Evolutionary conservation across 257 asterid genomes (phyloP).

Genomic region (Salvia miltiorrhiza): DNA sequence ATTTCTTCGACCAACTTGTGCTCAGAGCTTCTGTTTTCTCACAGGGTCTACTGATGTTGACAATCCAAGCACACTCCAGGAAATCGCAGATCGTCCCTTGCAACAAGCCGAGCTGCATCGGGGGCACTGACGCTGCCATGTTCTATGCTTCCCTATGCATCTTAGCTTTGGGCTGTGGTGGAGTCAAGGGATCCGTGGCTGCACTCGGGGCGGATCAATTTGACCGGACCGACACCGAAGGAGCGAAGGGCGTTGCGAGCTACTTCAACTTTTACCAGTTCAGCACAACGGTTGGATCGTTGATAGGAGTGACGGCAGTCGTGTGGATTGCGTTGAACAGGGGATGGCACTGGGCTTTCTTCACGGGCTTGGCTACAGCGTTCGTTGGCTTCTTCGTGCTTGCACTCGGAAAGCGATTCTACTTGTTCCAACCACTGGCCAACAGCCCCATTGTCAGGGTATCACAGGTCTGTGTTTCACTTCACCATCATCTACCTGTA

Average conservation of each 20-base stretch:
- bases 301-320: constrained; percentile 53
- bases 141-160: constrained; percentile 40
- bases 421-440: constrained; percentile 35
- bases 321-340: constrained; percentile 54
- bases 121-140: constrained; percentile 38
- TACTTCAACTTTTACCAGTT: constrained; percentile 54
- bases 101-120: constrained; percentile 27
- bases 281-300: constrained; percentile 47
- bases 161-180: constrained; percentile 51
- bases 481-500: not conserved
- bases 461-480: constrained; percentile 34
- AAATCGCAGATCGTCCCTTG: constrained; percentile 37
- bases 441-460: constrained; percentile 36
- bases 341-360: constrained; percentile 64
- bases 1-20: not conserved
- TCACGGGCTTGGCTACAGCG: constrained; percentile 35
- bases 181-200: constrained; percentile 52
- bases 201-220: constrained; percentile 65
- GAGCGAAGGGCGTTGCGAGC: constrained; percentile 36
- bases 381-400: constrained; percentile 44
- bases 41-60: constrained; percentile 48
- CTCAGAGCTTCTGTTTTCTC: not conserved
- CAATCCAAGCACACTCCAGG: constrained; percentile 47
- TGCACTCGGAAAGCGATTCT: constrained; percentile 40
- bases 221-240: constrained; percentile 35